Conservation (phyloP, 495 filamentous ascomycete genomes). For the Penicilliopsis zonata region DNA sequence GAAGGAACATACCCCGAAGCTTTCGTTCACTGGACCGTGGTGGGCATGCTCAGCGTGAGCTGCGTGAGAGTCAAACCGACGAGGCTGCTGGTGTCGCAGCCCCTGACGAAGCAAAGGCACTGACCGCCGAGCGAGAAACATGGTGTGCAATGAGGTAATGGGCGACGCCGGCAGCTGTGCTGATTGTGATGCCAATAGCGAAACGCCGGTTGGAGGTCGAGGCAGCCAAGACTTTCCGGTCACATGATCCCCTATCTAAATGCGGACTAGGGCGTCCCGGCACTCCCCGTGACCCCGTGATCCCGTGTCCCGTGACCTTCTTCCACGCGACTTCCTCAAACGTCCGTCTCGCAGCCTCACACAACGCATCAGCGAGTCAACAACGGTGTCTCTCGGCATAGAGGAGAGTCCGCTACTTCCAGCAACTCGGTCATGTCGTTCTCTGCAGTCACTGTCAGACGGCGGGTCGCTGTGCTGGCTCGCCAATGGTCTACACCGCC, state of each 20-base stretch:
- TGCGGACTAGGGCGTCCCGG: constrained; percentile 15
- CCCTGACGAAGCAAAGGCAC: constrained; percentile 28
- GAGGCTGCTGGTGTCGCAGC: constrained; percentile 32
- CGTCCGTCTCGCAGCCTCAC: too few species aligned
- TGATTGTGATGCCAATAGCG: too few species aligned
- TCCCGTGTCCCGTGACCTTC: too few species aligned
- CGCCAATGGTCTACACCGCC: constrained; percentile 8
- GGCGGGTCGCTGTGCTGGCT: constrained; percentile 16
- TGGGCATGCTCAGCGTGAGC: constrained; percentile 29
- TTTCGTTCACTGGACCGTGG: constrained; percentile 46
- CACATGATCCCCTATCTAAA: constrained; percentile 10
- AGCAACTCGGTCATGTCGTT: too few species aligned
- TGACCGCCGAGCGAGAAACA: constrained; percentile 34
- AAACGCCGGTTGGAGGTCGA: constrained; percentile 6
- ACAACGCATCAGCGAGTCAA: too few species aligned
- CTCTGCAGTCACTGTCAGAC: constrained; percentile 3
- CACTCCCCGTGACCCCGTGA: too few species aligned
- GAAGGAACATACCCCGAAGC: constrained; percentile 47
- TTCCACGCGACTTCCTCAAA: too few species aligned
- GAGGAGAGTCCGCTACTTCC: too few species aligned
- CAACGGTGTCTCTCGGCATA: too few species aligned
- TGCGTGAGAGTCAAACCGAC: constrained; percentile 32
- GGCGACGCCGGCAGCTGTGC: constrained; percentile 19
- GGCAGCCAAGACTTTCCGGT: neutral
- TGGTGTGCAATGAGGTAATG: constrained; percentile 24